phyloP scores from a whole-genome alignment of 768 basidiomycete genomes.

The Hypholoma fasciculare region DNA sequence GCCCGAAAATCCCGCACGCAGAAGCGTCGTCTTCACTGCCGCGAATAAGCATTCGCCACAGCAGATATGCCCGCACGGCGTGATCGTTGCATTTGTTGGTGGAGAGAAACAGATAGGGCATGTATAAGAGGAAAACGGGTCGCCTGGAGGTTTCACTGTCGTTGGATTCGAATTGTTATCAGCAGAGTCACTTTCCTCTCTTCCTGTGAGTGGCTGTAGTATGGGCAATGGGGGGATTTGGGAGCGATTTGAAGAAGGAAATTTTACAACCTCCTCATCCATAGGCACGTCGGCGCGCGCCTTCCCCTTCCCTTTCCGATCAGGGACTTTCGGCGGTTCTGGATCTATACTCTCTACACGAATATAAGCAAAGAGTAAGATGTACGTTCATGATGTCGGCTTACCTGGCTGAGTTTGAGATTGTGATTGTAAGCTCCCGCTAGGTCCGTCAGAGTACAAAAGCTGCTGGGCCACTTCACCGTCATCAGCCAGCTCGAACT shows the following conservation, averaged over 20 bases:
- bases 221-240: background rate
- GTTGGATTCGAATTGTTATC: constrained; percentile 4
- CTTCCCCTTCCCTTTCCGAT: no score
- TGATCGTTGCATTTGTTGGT: constrained; percentile 73
- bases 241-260: background rate
- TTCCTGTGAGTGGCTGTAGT: background rate
- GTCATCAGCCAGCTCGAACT: background rate
- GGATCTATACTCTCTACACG: no score
- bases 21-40: constrained; percentile 62
- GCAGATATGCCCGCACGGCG: constrained; percentile 79
- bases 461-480: background rate
- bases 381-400: no score
- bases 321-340: no score
- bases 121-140: constrained; percentile 59
- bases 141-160: constrained; percentile 22
- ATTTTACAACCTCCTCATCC: no score
- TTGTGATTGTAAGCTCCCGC: no score
- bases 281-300: no score
- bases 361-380: no score
- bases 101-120: constrained; percentile 83
- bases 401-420: no score
- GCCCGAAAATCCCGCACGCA: constrained; percentile 33
- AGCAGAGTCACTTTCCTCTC: background rate
- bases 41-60: constrained; percentile 78
- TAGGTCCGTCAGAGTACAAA: no score